Evolutionary conservation across 208 protist species (phyloP).

Genomic region (Naegleria fowleri): DNA sequence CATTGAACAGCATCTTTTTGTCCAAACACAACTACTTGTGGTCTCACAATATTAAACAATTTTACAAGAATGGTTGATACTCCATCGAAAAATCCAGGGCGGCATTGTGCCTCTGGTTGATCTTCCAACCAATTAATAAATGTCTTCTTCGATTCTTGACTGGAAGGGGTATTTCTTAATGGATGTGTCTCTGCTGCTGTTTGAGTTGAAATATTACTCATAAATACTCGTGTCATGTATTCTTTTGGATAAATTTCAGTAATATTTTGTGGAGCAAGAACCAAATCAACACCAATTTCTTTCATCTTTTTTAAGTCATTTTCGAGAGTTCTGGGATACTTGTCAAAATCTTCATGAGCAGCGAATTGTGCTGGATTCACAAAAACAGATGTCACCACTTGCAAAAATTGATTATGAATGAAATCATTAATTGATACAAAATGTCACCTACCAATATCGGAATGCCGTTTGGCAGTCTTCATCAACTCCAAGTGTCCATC

Average conservation of each 20-base stretch:
- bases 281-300: conserved; percentile 35
- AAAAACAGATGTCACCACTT: conserved; percentile 47
- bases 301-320: conserved; percentile 36
- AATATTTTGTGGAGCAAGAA: conserved; percentile 38
- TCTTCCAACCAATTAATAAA: conserved; percentile 15
- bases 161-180: conserved; percentile 27
- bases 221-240: conserved; percentile 5
- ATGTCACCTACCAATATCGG: conserved; percentile 29
- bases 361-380: conserved; percentile 57
- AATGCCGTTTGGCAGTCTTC: conserved; percentile 13
- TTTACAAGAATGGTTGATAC: conserved; percentile 60
- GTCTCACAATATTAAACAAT: conserved; percentile 55
- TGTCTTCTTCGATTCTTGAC: neutral
- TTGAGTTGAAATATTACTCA: conserved; percentile 7
- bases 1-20: conserved; percentile 68
- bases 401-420: too few relatives aligned
- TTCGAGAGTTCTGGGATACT: conserved; percentile 46
- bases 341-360: conserved; percentile 45
- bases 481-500: conserved; percentile 51
- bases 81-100: conserved; percentile 50
- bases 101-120: conserved; percentile 33
- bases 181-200: neutral
- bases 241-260: conserved; percentile 43
- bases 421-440: too few relatives aligned
- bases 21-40: conserved; percentile 52